Conservation (phyloP, 2,329 filamentous ascomycete genomes). For the Sphaceloma murrayae region DNA sequence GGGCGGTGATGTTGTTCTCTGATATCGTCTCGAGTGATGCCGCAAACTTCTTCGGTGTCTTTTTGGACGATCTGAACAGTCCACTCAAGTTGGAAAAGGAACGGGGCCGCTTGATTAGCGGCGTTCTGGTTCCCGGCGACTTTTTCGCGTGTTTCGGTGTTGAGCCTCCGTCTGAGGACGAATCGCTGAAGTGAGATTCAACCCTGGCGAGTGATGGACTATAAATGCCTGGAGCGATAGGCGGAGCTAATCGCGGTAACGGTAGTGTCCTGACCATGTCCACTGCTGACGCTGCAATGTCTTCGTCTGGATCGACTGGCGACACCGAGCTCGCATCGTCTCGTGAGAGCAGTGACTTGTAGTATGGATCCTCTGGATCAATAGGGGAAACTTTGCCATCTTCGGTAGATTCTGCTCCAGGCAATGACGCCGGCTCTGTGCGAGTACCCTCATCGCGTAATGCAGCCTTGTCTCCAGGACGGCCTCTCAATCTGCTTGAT, state of each 20-base stretch:
- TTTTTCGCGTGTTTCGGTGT: not conserved
- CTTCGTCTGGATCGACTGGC: slow-evolving; percentile 2
- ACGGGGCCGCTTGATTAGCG: not conserved
- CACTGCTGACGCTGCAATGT: slow-evolving; percentile 4
- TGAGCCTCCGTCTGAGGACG: slow-evolving; percentile 6
- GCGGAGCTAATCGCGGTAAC: not conserved
- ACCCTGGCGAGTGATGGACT: not conserved
- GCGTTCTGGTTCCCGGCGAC: not conserved
- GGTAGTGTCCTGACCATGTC: not conserved
- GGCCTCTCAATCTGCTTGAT: no score
- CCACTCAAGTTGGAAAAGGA: slow-evolving; percentile 1
- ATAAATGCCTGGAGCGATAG: not conserved
- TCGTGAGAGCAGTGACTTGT: not conserved
- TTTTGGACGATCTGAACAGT: slow-evolving; percentile 1
- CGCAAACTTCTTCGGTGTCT: not conserved
- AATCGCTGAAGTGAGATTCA: slow-evolving; percentile 2
- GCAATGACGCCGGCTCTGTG: no score
- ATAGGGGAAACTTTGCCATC: slow-evolving; percentile 4
- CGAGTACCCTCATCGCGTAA: no score
- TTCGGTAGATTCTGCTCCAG: no score
- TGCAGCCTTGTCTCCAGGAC: no score
- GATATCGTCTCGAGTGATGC: slow-evolving; percentile 3
- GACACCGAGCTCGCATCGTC: not conserved
- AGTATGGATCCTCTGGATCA: slow-evolving; percentile 4
- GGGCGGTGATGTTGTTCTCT: not conserved